Percentiles rank a stretch among this genome's conserved stretches.
phyloP scores from a whole-genome alignment of 116 monocot genomes.

The Zostera marina region DNA sequence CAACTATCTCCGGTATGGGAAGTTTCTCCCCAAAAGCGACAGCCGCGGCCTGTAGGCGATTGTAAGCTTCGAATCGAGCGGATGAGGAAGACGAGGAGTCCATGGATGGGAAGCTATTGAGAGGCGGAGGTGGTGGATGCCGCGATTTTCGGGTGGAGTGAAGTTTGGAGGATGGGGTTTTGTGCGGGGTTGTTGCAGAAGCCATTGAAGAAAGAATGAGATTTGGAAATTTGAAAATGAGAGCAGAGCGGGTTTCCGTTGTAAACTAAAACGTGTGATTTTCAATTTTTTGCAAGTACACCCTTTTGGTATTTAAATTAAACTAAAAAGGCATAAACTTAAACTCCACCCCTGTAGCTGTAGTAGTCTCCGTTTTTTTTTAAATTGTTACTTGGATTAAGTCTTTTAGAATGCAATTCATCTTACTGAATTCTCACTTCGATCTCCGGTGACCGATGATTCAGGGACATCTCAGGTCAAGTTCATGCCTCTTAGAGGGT shows the following conservation, averaged over 20 bases:
- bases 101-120: constrained; percentile 1
- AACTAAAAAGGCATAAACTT: too few relatives aligned
- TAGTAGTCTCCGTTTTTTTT: too few relatives aligned
- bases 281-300: too few relatives aligned
- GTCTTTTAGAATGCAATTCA: too few relatives aligned
- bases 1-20: constrained; percentile 95
- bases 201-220: constrained; percentile 5
- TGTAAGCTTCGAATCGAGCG: constrained; percentile 93
- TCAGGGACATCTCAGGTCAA: too few relatives aligned
- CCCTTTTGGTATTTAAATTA: too few relatives aligned
- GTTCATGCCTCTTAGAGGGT: too few relatives aligned
- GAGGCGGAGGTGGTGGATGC: constrained; percentile 4
- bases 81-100: constrained; percentile 1
- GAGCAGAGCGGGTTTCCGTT: neutral
- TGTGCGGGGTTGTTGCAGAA: constrained; percentile 6
- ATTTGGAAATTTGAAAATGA: constrained; percentile 12
- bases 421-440: too few relatives aligned
- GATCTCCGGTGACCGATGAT: too few relatives aligned
- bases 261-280: too few relatives aligned
- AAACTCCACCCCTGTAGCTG: too few relatives aligned
- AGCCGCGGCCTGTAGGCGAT: constrained; percentile 85
- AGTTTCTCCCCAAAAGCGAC: constrained; percentile 93
- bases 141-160: constrained; percentile 3
- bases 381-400: too few relatives aligned
- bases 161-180: constrained; percentile 15